A percentile compares a stretch with the other conserved stretches of the same genome.
Conservation (phyloP, 345 rosid species). For the Eutrema yunnanense region DNA sequence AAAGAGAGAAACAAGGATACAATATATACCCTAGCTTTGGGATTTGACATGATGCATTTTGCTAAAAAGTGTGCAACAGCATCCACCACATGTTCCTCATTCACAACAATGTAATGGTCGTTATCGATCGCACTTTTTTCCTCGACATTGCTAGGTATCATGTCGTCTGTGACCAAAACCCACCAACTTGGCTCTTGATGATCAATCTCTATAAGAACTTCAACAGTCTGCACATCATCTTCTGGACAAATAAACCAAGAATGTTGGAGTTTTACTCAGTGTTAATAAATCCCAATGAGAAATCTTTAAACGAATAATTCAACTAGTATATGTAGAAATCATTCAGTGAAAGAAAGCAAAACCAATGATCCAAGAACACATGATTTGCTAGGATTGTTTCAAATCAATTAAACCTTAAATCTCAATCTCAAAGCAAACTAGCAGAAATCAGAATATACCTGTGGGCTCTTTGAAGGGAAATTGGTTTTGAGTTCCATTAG, state of each 20-base stretch:
- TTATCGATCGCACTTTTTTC: constrained; percentile 77
- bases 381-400: neutral
- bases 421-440: neutral
- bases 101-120: constrained; percentile 63
- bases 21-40: constrained; percentile 60
- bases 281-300: no score
- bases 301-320: no score
- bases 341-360: neutral
- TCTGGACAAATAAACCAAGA: constrained; percentile 28
- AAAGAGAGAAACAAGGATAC: neutral
- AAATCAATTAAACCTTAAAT: neutral
- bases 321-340: no score
- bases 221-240: constrained; percentile 61
- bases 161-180: constrained; percentile 94
- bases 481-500: constrained; percentile 40
- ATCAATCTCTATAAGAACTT: constrained; percentile 58
- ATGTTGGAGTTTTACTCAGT: neutral
- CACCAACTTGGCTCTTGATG: constrained; percentile 90
- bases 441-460: constrained; percentile 34
- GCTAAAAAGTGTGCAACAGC: constrained; percentile 95
- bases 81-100: constrained; percentile 81
- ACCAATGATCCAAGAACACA: neutral
- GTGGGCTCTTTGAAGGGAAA: constrained; percentile 88
- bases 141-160: constrained; percentile 68
- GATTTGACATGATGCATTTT: constrained; percentile 73